Base-by-base conservation (phyloP, 1,284 basidiomycete genomes). In the Volvariella surrecta region DNA sequence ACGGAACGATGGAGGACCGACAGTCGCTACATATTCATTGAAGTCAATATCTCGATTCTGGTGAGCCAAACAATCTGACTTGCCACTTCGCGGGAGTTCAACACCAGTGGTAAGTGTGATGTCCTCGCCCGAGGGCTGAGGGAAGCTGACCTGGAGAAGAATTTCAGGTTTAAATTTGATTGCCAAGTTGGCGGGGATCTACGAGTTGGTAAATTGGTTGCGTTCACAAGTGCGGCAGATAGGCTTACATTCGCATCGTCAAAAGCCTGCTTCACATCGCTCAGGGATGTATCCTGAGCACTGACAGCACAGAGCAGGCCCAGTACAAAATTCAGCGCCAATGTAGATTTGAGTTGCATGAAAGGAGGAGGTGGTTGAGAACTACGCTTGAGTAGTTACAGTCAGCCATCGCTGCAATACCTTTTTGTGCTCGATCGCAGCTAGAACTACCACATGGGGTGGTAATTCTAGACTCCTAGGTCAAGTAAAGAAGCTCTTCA, bases 81-180 rank as follows among this genome's bases (percentile, higher is more conserved):
- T 48, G 66, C 65, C 55, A 49, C 67, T 63, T 18, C 63, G 58
- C 39, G 64, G 64, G 8, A 72, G 53, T 34, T 68, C 63, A n/a
- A 61, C 49, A 17, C 68, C 65, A 28, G 66, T 64, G 37, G 63
- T 55, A n/a, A 70, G 54, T 6, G 56, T 57, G 24, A 70, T 59
- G 13, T 56, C 49, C 19, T 49, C 42, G 4, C 55, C 59, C 21
- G 48, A 48, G 0, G 55, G 46, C 44, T 67, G 55, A 4, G 63
- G 63, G 35, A 67, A 58, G 6, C 58, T 52, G 6, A 67, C 64
- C 40, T 66, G 60, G 15, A 68, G 52, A n/a, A 67, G 50, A 9
- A 55, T 55, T 15, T 47, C 54, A 1, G 66, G 64, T 22, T 66
- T 45, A 50, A 68, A 67, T 9, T 42, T 55, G 30, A 68, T 57